Conservation (phyloP, 2,329 filamentous ascomycete species). For the Pyricularia grisea region DNA sequence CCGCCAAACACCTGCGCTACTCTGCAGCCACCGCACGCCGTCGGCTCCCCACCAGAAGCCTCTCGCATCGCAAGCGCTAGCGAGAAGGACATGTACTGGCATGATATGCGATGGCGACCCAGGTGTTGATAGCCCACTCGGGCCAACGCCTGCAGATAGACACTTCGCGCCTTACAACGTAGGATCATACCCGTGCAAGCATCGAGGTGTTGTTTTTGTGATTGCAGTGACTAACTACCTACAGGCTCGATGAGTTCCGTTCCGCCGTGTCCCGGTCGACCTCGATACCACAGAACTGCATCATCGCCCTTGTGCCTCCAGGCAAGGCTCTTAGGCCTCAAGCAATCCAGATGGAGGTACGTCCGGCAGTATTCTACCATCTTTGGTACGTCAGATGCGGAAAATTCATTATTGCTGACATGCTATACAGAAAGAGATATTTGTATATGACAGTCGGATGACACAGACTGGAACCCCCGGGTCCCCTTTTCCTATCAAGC, state of each 20-base stretch:
- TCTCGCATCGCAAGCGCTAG: neutral
- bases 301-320: constrained; percentile 78
- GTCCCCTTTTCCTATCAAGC: constrained; percentile 28
- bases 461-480: constrained; percentile 46
- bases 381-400: neutral
- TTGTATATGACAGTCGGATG: constrained; percentile 79
- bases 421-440: constrained; percentile 64
- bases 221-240: constrained; percentile 2
- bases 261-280: constrained; percentile 69
- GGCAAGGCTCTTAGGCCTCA: constrained; percentile 79
- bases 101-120: constrained; percentile 71
- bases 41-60: neutral
- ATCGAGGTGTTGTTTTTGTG: constrained; percentile 9
- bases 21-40: neutral
- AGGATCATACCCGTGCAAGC: constrained; percentile 23
- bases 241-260: constrained; percentile 75
- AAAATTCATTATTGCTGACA: neutral
- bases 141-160: constrained; percentile 79
- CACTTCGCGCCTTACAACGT: constrained; percentile 66
- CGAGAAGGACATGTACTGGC: constrained; percentile 7
- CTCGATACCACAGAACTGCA: constrained; percentile 64
- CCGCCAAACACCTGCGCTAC: neutral
- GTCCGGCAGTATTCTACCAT: constrained; percentile 13
- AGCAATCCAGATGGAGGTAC: constrained; percentile 69
- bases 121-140: constrained; percentile 87